phyloP scores from a whole-genome alignment of 2,329 filamentous ascomycete genomes.

The Hymenoscyphus repandus region DNA sequence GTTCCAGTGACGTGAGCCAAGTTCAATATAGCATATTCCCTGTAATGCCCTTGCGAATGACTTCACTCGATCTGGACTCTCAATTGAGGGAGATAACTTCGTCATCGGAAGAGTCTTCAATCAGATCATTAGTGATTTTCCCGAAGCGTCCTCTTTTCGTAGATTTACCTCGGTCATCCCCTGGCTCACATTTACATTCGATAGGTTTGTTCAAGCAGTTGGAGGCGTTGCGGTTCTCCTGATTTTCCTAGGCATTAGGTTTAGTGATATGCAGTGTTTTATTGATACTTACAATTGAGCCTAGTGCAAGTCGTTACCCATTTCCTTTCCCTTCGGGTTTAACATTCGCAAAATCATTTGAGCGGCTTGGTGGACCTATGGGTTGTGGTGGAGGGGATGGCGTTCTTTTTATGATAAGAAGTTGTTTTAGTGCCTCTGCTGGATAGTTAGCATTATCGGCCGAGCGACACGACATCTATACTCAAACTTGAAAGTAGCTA shows the following conservation, averaged over 20 bases:
- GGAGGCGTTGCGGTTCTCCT: no score
- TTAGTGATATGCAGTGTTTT: no score
- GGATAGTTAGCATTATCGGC: neutral
- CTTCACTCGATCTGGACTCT: neutral
- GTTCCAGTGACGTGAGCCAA: no score
- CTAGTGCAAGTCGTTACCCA: neutral
- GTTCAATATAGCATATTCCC: no score
- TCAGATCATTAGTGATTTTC: conserved; percentile 3
- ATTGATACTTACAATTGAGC: no score
- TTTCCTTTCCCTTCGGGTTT: neutral
- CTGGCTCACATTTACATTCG: neutral
- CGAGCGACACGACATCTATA: conserved; percentile 12
- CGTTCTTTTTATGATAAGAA: conserved; percentile 2
- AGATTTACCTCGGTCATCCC: neutral
- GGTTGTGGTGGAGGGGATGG: conserved; percentile 2
- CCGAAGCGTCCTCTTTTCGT: neutral
- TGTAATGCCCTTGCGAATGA: no score
- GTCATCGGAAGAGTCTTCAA: neutral
- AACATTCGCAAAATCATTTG: neutral
- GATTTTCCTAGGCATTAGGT: no score
- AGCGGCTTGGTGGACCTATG: neutral
- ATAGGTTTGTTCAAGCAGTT: neutral
- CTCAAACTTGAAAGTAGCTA: conserved; percentile 22
- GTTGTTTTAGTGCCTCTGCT: neutral
- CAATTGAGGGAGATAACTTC: neutral